Base-by-base conservation (phyloP, 768 basidiomycete species). In the Wakefieldia striispora region DNA sequence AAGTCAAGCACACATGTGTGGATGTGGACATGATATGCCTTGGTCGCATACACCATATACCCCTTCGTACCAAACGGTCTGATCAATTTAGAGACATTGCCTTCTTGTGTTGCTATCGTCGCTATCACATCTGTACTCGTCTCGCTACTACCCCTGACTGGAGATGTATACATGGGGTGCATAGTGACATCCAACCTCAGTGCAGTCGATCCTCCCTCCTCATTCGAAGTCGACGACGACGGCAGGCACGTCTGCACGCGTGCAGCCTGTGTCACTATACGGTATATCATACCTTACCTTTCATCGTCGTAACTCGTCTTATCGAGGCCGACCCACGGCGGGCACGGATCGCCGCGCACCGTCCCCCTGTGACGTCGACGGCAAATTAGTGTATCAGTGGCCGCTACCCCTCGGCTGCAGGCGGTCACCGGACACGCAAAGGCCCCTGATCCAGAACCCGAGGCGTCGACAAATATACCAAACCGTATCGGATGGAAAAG, bases 311-410 rank as follows among this genome's bases (percentile, higher is more conserved):
- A 43, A 4, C 37, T 29, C 2, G 39, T 8, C 11, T 43, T 24
- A 13, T 61, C 20, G 9, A 54, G 29, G 9, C 10, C 46, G 6
- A 0, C 33, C 51, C 49, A 51, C 33, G 49, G 49, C 5, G 49
- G 49, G 14, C 13, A 62, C 6, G 43, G 26, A n/a, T 52, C 55
- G 6, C 59, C 1, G 51, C 33, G n/a, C 54, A 59, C 11, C 16
- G 41, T 2, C 46, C 49, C 3, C 51, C 59, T 8, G 50, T 55
- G 12, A 62, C 62, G 5, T 64, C 61, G 24, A 64, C 31, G 12
- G 50, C 5, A 9, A 55, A 58, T 6, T 58, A 61, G 51, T 55
- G 26, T 3, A 52, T 33, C n/a, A 40, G 26, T 3, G 8, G 10
- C 14, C 47, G 20, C 19, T 3, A 8, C 8, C 10, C 27, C 8